Evolutionary conservation across 1,284 basidiomycete genomes (phyloP), one percentile per base, ranked within the genome.

Genomic region (Puccinia sorghi): DNA sequence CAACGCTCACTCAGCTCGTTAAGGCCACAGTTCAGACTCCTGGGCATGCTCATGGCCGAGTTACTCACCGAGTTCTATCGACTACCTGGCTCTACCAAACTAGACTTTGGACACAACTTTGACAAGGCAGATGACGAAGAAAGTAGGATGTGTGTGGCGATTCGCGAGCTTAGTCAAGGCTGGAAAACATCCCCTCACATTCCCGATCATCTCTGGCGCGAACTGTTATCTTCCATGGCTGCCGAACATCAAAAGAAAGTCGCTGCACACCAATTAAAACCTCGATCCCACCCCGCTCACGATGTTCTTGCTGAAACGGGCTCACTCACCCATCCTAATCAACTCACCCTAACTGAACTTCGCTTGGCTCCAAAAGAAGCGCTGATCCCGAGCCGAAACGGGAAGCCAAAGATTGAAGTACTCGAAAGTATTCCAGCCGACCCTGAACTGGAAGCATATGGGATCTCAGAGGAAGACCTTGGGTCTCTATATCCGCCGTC

Each of bases 1-100:
- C 74, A 76, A 32, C 64, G 52, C 25, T 76, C 74, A 20, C 63
- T 76, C n/a, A 48, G 41, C 32, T 76, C 63, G 3, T 20, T 76
- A 12, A 50, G 74, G 3, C n/a, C 46, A 6, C 74, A 54, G 25
- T 66, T 76, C 46, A 76, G 74, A 54, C 54, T 76, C 8, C 5
- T 76, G 61, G 74, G 74, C 20, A 76, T 76, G 61, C 63, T 76
- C 41, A 76, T 76, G 74, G 74, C 74, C 54, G 74, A 76, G 41
- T 17, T 67, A 12, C 15, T 76, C 3, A 56, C 74, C 9, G 54
- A 39, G 5, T 76, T 76, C 64, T 20, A 25, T n/a, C 22, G 54
- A 15, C 54, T 64, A 37, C 61, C 41, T 27, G 39, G 50, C n/a
- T 25, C 50, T 1, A 12, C 39, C 8, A 76, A 67, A 57, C 63